A percentile compares a stretch with the other conserved stretches of the same genome.
These are phyloP conservation scores for Patellaria atrata DNA, from an alignment of 495 filamentous ascomycete species.

Conservation along the genomic window DNA sequence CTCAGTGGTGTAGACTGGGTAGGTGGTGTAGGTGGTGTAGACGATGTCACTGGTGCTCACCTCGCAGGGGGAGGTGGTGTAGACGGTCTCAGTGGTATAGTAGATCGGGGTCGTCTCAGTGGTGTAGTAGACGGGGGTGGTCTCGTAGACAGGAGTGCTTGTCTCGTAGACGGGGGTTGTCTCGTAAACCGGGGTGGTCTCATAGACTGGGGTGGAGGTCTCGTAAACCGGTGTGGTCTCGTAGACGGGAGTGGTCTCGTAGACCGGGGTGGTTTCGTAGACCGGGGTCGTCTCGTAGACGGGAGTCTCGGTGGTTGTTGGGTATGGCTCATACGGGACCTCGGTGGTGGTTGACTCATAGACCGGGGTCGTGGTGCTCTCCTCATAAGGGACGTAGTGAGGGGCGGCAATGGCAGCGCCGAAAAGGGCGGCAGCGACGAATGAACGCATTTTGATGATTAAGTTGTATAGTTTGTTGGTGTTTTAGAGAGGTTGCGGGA, in stretches of 20 bases:
- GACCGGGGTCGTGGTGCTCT: neutral
- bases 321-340: neutral
- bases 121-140: conserved; percentile 1
- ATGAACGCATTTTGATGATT: conserved; percentile 17
- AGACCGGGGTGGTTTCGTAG: conserved; percentile 4
- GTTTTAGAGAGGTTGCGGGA: conserved; percentile 1
- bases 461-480: conserved; percentile 5
- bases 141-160: conserved; percentile 1
- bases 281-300: neutral
- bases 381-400: conserved; percentile 1
- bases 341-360: neutral
- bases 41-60: conserved; percentile 10
- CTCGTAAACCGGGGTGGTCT: neutral
- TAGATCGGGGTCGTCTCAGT: neutral
- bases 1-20: conserved; percentile 1
- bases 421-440: conserved; percentile 9
- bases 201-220: neutral
- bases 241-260: conserved; percentile 3
- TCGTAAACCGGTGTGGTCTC: conserved; percentile 1
- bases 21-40: conserved; percentile 8
- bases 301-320: neutral
- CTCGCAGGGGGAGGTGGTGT: conserved; percentile 6
- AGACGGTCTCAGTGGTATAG: conserved; percentile 12
- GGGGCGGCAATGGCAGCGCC: conserved; percentile 13
- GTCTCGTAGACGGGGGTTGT: neutral